Conservation (phyloP, 192 early-diverging fungal genomes). For the Chytriomyces sp. region DNA sequence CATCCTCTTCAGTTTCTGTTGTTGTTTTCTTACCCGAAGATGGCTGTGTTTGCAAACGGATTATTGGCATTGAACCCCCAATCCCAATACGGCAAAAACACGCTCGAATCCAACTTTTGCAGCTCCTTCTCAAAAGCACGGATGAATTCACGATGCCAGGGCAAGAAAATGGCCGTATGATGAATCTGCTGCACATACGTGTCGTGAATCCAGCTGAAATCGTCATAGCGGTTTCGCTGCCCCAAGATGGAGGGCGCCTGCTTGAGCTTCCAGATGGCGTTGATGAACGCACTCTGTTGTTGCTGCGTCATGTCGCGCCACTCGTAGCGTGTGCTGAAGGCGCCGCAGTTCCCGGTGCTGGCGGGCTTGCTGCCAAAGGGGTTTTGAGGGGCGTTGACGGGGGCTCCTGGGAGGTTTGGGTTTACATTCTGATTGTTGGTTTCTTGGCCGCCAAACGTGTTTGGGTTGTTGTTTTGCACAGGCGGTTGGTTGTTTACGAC, state of each 20-base stretch:
- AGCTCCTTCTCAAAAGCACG: slow-evolving; percentile 54
- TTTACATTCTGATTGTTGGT: too few relatives aligned
- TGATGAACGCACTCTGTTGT: neutral
- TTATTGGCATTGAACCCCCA: slow-evolving; percentile 57
- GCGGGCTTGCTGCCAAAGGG: too few relatives aligned
- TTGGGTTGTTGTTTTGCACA: too few relatives aligned
- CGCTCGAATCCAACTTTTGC: slow-evolving; percentile 47
- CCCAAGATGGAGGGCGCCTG: neutral
- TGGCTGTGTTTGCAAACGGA: slow-evolving; percentile 29
- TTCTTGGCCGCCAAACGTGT: too few relatives aligned
- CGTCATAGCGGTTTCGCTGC: neutral
- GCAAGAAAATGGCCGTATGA: slow-evolving; percentile 7
- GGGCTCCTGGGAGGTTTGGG: too few relatives aligned
- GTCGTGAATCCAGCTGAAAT: neutral
- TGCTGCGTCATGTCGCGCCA: neutral
- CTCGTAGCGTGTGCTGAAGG: neutral
- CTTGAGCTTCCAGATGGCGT: neutral
- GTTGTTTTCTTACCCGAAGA: neutral
- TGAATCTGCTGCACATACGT: neutral
- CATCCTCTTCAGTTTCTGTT: too few relatives aligned
- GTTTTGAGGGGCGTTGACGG: too few relatives aligned
- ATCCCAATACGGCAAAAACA: slow-evolving; percentile 66
- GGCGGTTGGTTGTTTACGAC: too few relatives aligned
- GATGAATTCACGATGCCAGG: slow-evolving; percentile 57
- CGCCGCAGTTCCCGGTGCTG: too few relatives aligned